Conservation (phyloP, 1,284 basidiomycete species). For the Malassezia slooffiae region DNA sequence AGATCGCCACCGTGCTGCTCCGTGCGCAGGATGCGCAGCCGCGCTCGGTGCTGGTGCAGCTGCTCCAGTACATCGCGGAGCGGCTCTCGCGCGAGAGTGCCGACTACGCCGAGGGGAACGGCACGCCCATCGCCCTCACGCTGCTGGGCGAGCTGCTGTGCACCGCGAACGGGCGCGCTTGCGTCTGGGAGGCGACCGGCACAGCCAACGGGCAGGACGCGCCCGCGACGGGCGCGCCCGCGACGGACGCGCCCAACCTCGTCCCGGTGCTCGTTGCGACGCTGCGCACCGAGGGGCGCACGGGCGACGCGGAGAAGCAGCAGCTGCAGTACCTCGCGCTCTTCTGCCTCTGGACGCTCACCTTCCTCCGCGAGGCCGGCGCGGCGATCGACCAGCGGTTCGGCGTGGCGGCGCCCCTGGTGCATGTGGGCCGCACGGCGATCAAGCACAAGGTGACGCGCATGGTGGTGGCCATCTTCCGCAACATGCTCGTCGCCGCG, state of each 20-base stretch:
- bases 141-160: constrained; percentile 77
- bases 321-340: constrained; percentile 91
- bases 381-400: constrained; percentile 80
- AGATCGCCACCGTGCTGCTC: constrained; percentile 55
- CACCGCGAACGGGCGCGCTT: constrained; percentile 60
- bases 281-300: constrained; percentile 1
- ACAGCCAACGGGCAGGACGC: neutral
- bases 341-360: constrained; percentile 85
- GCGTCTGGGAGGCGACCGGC: constrained; percentile 48
- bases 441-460: constrained; percentile 96
- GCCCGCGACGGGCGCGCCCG: neutral
- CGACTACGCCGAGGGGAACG: constrained; percentile 51
- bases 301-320: constrained; percentile 40
- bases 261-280: constrained; percentile 4
- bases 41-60: constrained; percentile 16
- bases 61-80: constrained; percentile 23
- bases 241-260: neutral
- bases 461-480: constrained; percentile 80
- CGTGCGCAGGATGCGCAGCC: constrained; percentile 19
- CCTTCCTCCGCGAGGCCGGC: constrained; percentile 75
- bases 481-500: constrained; percentile 70
- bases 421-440: constrained; percentile 72
- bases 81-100: constrained; percentile 5
- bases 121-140: constrained; percentile 78
- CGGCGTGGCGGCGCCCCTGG: constrained; percentile 76